phyloP scores from a whole-genome alignment of 805 yeast species.

The Candida glaebosa region DNA sequence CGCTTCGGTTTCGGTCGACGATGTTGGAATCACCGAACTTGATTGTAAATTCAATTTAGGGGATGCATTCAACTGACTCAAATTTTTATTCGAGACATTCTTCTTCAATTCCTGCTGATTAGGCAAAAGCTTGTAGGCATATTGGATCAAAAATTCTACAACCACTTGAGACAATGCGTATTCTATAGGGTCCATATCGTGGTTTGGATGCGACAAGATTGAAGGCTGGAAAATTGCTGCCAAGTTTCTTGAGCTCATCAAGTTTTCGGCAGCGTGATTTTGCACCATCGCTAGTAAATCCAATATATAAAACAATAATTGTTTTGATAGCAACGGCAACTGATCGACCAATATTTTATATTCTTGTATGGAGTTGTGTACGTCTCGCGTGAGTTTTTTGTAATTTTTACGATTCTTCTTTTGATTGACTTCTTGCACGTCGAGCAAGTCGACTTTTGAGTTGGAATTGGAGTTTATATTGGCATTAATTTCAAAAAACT shows the following conservation, averaged over 20 bases:
- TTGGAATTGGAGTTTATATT: background rate
- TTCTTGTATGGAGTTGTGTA: conserved; percentile 63
- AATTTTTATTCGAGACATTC: conserved; percentile 3
- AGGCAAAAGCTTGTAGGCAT: conserved; percentile 77
- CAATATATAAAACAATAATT: conserved; percentile 77
- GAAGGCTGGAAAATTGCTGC: conserved; percentile 98
- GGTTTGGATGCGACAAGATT: conserved; percentile 86
- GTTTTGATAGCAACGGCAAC: conserved; percentile 76
- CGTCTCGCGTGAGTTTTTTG: conserved; percentile 59
- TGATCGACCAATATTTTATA: conserved; percentile 66
- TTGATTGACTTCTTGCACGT: conserved; percentile 7
- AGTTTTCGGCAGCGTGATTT: conserved; percentile 67
- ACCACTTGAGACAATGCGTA: conserved; percentile 83
- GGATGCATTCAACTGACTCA: conserved; percentile 3
- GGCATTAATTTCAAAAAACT: background rate
- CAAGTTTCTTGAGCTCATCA: conserved; percentile 89
- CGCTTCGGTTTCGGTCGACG: background rate
- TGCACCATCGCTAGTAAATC: conserved; percentile 86
- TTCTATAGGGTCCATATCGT: conserved; percentile 90
- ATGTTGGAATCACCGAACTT: background rate
- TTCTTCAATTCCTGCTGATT: conserved; percentile 16
- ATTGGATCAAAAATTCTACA: conserved; percentile 84
- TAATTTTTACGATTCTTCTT: conserved; percentile 45
- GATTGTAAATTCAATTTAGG: background rate
- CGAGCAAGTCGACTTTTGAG: conserved; percentile 1